Conservation (phyloP, 345 rosid species). For the Citrus glauca region DNA sequence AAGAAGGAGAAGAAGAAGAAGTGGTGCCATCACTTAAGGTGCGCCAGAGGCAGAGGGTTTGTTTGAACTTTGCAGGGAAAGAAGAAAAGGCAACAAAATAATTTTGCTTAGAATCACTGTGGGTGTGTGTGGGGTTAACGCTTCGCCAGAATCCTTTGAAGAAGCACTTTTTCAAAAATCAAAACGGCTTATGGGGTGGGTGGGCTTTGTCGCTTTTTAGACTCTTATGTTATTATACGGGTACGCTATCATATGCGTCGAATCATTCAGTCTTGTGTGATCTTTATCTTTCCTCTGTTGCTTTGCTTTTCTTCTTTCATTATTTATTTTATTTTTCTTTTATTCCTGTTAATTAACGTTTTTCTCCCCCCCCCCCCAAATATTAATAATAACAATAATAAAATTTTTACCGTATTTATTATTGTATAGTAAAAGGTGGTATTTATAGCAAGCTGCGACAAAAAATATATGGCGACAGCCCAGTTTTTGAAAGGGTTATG, state of each 20-base stretch:
- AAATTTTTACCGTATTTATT: no score
- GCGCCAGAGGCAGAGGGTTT: background rate
- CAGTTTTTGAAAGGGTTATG: background rate
- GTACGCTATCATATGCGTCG: slow-evolving; percentile 15
- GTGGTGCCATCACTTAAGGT: background rate
- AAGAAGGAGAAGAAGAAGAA: background rate
- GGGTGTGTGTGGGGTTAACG: background rate
- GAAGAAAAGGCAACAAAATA: background rate
- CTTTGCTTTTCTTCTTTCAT: background rate
- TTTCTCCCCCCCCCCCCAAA: fast-evolving
- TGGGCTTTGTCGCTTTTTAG: slow-evolving; percentile 20
- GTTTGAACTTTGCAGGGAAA: no score
- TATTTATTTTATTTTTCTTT: background rate
- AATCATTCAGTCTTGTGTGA: slow-evolving; percentile 35
- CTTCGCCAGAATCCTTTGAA: slow-evolving; percentile 20
- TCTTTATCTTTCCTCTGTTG: slow-evolving; percentile 15
- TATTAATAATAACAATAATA: background rate
- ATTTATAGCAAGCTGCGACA: background rate
- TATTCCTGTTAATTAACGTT: background rate
- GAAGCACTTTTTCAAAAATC: slow-evolving; percentile 26
- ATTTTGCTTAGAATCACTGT: background rate
- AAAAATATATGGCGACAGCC: background rate
- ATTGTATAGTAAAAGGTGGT: no score
- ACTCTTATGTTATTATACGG: slow-evolving; percentile 13
- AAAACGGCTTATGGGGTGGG: slow-evolving; percentile 21